Percentiles rank a stretch among this genome's conserved stretches.
Evolutionary conservation across 2,329 filamentous ascomycete species (phyloP).

Genomic region (Fulvia fulva): DNA sequence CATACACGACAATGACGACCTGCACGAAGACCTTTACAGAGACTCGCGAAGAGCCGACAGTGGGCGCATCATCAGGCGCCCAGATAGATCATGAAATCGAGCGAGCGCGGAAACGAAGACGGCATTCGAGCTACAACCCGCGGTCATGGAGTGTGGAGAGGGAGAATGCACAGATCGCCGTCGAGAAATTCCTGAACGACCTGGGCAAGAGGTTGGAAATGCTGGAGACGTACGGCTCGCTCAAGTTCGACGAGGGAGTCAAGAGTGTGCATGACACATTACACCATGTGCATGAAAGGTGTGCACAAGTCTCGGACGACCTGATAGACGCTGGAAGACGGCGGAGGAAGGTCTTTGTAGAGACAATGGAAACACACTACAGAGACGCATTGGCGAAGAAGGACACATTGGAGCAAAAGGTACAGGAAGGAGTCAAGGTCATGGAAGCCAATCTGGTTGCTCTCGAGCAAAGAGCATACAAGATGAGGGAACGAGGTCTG

Average conservation of each 20-base stretch:
- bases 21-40: conserved; percentile 28
- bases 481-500: conserved; percentile 72
- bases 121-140: conserved; percentile 47
- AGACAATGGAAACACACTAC: conserved; percentile 84
- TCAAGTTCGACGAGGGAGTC: conserved; percentile 78
- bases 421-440: conserved; percentile 77
- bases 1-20: conserved; percentile 10
- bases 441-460: conserved; percentile 83
- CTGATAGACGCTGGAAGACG: conserved; percentile 82
- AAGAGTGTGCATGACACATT: conserved; percentile 81
- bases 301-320: conserved; percentile 84
- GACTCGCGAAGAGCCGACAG: conserved; percentile 42
- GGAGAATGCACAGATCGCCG: conserved; percentile 46
- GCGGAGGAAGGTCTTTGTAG: conserved; percentile 82
- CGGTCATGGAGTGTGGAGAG: conserved; percentile 43
- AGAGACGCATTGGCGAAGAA: conserved; percentile 79
- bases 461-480: conserved; percentile 76
- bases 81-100: conserved; percentile 34
- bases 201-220: conserved; percentile 82
- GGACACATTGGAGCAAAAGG: conserved; percentile 87
- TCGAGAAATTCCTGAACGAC: conserved; percentile 79
- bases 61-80: conserved; percentile 36
- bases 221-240: conserved; percentile 80
- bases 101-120: conserved; percentile 37
- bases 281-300: conserved; percentile 80